Evolutionary conservation across 331 rosid species (phyloP).

Genomic region (Ulmus americana): DNA sequence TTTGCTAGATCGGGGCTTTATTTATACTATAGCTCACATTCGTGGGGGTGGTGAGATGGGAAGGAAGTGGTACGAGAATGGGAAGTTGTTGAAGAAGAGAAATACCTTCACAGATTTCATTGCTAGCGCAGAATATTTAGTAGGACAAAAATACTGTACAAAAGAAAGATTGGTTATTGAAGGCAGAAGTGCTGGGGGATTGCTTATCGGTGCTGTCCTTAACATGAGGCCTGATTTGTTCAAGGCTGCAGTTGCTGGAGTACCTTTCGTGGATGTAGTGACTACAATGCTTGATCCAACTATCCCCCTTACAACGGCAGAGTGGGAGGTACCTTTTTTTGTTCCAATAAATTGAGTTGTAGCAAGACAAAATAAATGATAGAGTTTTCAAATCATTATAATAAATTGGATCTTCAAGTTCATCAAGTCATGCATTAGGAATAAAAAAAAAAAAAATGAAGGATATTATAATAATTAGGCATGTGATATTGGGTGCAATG

Average conservation of each 20-base stretch:
- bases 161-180: conserved; percentile 61
- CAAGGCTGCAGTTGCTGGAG: conserved; percentile 78
- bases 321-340: conserved; percentile 67
- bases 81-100: conserved; percentile 70
- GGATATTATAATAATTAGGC: too few species aligned
- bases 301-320: conserved; percentile 83
- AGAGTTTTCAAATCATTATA: background rate
- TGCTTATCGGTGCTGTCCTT: conserved; percentile 79
- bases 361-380: background rate
- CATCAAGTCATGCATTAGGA: background rate
- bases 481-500: too few species aligned
- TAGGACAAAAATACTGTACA: conserved; percentile 55
- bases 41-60: conserved; percentile 96
- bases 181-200: conserved; percentile 89
- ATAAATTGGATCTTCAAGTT: background rate
- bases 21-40: conserved; percentile 75
- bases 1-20: conserved; percentile 69
- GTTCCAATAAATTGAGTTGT: background rate
- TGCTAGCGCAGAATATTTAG: conserved; percentile 72
- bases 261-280: conserved; percentile 86
- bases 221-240: conserved; percentile 92
- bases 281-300: conserved; percentile 92
- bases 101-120: conserved; percentile 78
- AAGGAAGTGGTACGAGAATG: conserved; percentile 88
- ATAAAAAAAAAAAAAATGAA: background rate